Conservation (phyloP, 2,329 filamentous ascomycete species). For the Pseudocercospora eumusae region DNA sequence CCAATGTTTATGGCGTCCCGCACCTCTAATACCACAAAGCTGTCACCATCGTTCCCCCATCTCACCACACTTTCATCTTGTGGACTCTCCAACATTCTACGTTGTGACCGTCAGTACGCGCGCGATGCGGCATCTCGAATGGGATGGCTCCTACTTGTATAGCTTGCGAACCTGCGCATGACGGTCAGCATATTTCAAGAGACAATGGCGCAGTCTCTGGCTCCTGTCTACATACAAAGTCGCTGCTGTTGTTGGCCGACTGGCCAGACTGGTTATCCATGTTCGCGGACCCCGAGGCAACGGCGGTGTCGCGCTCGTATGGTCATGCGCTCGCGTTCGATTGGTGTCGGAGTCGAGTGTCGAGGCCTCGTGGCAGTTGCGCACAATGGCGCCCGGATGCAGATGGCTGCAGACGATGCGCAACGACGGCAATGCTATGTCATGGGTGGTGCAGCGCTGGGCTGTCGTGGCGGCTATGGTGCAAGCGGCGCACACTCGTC, state of each 20-base stretch:
- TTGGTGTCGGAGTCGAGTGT: conserved; percentile 13
- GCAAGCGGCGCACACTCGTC: conserved; percentile 3
- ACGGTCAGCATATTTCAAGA: conserved; percentile 17
- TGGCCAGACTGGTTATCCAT: conserved; percentile 50
- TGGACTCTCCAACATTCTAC: conserved; percentile 93
- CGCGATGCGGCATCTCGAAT: neutral
- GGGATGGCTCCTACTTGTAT: conserved; percentile 74
- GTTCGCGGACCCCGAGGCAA: conserved; percentile 22
- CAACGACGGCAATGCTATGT: conserved; percentile 24
- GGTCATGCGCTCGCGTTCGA: conserved; percentile 14
- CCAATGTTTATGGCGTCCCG: conserved; percentile 22
- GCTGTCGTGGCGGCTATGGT: conserved; percentile 14
- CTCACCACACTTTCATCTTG: conserved; percentile 88
- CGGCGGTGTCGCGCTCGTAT: conserved; percentile 11
- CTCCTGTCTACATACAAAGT: conserved; percentile 71
- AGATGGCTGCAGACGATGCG: conserved; percentile 19
- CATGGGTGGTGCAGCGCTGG: conserved; percentile 21
- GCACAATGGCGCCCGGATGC: conserved; percentile 21
- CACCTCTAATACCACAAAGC: conserved; percentile 97
- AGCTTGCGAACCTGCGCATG: conserved; percentile 82
- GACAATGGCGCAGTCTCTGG: neutral
- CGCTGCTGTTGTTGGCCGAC: conserved; percentile 80
- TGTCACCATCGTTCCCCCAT: conserved; percentile 93
- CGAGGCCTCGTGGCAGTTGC: conserved; percentile 18
- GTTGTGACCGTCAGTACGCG: conserved; percentile 10